Evolutionary conservation across 1,139 yeast species (phyloP).

Genomic region (Candida tropicalis): DNA sequence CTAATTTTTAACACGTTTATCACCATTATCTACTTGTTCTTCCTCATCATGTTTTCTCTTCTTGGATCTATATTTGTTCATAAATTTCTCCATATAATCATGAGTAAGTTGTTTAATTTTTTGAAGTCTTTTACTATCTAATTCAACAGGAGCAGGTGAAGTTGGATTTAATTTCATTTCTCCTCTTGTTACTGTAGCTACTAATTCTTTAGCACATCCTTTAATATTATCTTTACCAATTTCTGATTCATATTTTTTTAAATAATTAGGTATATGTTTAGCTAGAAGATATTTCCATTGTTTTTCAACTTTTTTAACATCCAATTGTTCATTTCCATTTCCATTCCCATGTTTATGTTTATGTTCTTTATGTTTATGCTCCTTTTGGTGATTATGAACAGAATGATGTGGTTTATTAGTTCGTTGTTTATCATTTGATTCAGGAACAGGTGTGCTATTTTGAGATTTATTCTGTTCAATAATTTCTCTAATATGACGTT

Average conservation of each 20-base stretch:
- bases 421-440: conserved; percentile 15
- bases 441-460: conserved; percentile 6
- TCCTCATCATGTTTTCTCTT: conserved; percentile 10
- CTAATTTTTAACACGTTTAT: conserved; percentile 10
- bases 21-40: conserved; percentile 5
- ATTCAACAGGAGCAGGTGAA: conserved; percentile 53
- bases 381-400: conserved; percentile 9
- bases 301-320: conserved; percentile 27
- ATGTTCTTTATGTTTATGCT: background rate
- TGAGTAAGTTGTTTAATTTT: conserved; percentile 69
- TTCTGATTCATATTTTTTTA: conserved; percentile 64
- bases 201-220: conserved; percentile 78
- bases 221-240: conserved; percentile 77
- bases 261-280: conserved; percentile 72
- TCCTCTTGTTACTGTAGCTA: conserved; percentile 60
- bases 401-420: conserved; percentile 12
- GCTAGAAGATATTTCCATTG: conserved; percentile 73
- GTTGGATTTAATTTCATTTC: conserved; percentile 53
- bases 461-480: conserved; percentile 31
- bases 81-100: conserved; percentile 74
- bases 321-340: conserved; percentile 12
- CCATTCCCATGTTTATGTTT: conserved; percentile 13
- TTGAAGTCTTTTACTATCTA: conserved; percentile 62
- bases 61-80: conserved; percentile 51
- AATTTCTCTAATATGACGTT: conserved; percentile 38